Conservation (phyloP, 768 basidiomycete species). For the Leucocoprinus leucothites region DNA sequence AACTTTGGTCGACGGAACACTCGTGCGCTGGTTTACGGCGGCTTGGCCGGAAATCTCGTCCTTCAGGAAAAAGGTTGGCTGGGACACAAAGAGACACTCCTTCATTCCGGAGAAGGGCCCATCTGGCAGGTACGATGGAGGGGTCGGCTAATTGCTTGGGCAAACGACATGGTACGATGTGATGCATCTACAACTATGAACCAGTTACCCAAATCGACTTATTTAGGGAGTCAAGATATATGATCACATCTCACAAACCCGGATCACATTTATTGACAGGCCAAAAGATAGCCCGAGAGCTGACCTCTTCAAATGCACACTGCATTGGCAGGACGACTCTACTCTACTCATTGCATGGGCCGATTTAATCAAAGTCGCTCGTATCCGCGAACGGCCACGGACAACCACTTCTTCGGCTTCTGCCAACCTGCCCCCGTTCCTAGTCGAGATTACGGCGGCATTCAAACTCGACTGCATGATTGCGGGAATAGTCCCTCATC, state of each 20-base stretch:
- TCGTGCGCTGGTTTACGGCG: slow-evolving; percentile 86
- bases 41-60: slow-evolving; percentile 84
- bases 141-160: slow-evolving; percentile 89
- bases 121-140: slow-evolving; percentile 93
- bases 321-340: slow-evolving; percentile 90
- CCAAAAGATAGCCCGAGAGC: slow-evolving; percentile 81
- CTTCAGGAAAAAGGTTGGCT: slow-evolving; percentile 95
- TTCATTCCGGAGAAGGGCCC: slow-evolving; percentile 87
- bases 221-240: slow-evolving; percentile 92
- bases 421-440: slow-evolving; percentile 51
- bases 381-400: slow-evolving; percentile 63
- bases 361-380: slow-evolving; percentile 86
- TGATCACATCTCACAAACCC: slow-evolving; percentile 72
- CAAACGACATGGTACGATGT: slow-evolving; percentile 76
- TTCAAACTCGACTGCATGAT: slow-evolving; percentile 97
- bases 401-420: slow-evolving; percentile 38
- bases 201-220: not conserved
- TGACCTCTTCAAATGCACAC: slow-evolving; percentile 90
- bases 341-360: slow-evolving; percentile 94
- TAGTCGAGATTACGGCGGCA: slow-evolving; percentile 87
- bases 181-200: not conserved
- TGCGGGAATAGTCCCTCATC: slow-evolving; percentile 83
- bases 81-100: slow-evolving; percentile 84
- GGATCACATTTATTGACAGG: slow-evolving; percentile 84
- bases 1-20: slow-evolving; percentile 77